Percentiles rank a stretch among this genome's conserved stretches.
phyloP scores from a whole-genome alignment of 2,329 filamentous ascomycete species.

The Ophiocordyceps camponoti-leonardi region DNA sequence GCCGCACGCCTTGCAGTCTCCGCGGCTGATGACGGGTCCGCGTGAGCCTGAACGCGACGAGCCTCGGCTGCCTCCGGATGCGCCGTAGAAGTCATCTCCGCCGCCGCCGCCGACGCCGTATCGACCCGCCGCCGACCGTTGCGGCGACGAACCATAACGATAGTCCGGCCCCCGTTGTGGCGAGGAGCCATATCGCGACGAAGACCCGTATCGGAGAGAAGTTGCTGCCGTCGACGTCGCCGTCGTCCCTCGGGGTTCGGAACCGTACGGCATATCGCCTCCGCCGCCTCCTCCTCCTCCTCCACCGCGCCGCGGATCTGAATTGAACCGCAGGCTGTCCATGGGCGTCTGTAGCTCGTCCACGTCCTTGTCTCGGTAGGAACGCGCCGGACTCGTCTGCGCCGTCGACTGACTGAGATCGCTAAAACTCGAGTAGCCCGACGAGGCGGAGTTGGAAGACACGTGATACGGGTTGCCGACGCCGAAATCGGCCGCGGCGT shows the following conservation, averaged over 20 bases:
- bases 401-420: conserved; percentile 33
- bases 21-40: conserved; percentile 25
- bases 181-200: background rate
- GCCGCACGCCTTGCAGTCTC: conserved; percentile 69
- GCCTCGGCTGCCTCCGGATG: background rate
- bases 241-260: background rate
- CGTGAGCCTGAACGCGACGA: background rate
- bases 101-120: no score
- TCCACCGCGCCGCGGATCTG: background rate
- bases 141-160: background rate
- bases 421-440: conserved; percentile 44
- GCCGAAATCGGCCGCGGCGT: conserved; percentile 43
- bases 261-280: background rate
- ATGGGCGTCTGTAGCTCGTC: background rate
- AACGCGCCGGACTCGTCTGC: conserved; percentile 26
- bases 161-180: background rate
- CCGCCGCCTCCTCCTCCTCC: no score
- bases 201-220: background rate
- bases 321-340: conserved; percentile 18
- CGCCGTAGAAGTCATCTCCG: background rate
- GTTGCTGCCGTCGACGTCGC: no score
- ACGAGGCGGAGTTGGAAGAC: conserved; percentile 46
- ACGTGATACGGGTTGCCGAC: conserved; percentile 47
- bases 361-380: conserved; percentile 19
- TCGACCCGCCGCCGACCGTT: background rate